Evolutionary conservation across 495 filamentous ascomycete genomes (phyloP).

Genomic region (Talaromyces trachyspermus): DNA sequence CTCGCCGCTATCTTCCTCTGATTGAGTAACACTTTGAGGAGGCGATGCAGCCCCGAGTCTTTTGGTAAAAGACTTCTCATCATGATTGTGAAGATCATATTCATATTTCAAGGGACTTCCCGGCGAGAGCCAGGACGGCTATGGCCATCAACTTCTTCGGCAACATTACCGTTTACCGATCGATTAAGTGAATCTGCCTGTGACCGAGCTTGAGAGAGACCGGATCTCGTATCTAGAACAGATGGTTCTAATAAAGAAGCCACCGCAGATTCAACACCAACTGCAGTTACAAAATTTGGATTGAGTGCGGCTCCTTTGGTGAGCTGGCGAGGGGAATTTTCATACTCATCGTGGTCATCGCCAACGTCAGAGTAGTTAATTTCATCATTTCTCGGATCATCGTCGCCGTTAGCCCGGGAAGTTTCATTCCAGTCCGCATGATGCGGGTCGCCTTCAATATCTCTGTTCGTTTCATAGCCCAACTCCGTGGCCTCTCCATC

Average conservation of each 20-base stretch:
- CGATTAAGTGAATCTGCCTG: slow-evolving; percentile 26
- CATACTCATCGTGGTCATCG: slow-evolving; percentile 44
- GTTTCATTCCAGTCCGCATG: slow-evolving; percentile 44
- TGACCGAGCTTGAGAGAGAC: slow-evolving; percentile 26
- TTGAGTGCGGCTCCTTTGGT: slow-evolving; percentile 57
- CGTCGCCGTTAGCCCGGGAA: too few relatives aligned
- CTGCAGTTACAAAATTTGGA: slow-evolving; percentile 61
- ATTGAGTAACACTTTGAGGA: slow-evolving; percentile 66
- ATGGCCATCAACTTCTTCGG: slow-evolving; percentile 12
- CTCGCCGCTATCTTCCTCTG: slow-evolving; percentile 47
- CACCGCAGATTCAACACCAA: slow-evolving; percentile 78
- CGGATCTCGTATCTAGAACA: slow-evolving; percentile 36
- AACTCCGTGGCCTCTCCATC: slow-evolving; percentile 26
- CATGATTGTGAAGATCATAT: slow-evolving; percentile 32
- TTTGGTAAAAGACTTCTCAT: slow-evolving; percentile 38
- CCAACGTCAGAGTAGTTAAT: slow-evolving; percentile 30
- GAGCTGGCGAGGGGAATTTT: slow-evolving; percentile 52
- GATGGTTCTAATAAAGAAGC: slow-evolving; percentile 81
- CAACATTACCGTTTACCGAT: slow-evolving; percentile 15
- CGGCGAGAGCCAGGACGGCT: slow-evolving; percentile 15
- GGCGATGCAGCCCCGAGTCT: slow-evolving; percentile 54
- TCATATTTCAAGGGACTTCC: slow-evolving; percentile 41
- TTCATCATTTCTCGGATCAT: slow-evolving; percentile 35
- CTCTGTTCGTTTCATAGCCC: slow-evolving; percentile 28
- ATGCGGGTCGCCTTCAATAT: not conserved